Percentiles rank a stretch among this genome's conserved stretches.
Evolutionary conservation across 306 rosid genomes (phyloP).

Genomic region (Pyrus betulifolia): DNA sequence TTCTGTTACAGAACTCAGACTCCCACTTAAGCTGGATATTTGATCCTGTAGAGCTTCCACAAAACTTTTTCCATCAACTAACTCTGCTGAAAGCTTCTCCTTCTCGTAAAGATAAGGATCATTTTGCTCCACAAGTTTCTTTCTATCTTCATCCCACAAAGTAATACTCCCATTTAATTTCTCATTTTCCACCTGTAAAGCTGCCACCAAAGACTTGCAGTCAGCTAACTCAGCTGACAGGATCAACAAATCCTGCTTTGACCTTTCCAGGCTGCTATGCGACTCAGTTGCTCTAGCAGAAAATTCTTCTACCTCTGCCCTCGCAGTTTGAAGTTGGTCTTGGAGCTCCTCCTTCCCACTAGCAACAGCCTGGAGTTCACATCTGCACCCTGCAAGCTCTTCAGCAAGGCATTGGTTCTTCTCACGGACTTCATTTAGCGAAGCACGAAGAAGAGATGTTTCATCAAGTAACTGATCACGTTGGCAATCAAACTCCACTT

Average conservation of each 20-base stretch:
- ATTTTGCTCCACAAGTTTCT: slow-evolving; percentile 44
- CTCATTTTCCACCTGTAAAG: slow-evolving; percentile 57
- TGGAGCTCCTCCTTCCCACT: slow-evolving; percentile 48
- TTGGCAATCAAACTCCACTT: slow-evolving; percentile 46
- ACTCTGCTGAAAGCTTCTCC: slow-evolving; percentile 51
- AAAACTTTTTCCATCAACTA: slow-evolving; percentile 34
- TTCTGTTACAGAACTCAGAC: slow-evolving; percentile 44
- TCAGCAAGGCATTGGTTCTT: slow-evolving; percentile 55
- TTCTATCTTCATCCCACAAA: slow-evolving; percentile 40
- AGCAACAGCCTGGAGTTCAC: slow-evolving; percentile 46
- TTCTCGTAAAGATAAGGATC: slow-evolving; percentile 41
- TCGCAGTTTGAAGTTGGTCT: slow-evolving; percentile 35
- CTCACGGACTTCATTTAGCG: slow-evolving; percentile 37
- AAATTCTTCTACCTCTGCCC: slow-evolving; percentile 48
- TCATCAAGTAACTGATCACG: slow-evolving; percentile 37
- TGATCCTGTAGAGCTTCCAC: slow-evolving; percentile 47
- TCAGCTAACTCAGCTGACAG: slow-evolving; percentile 56
- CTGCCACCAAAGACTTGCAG: slow-evolving; percentile 50
- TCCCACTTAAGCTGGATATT: slow-evolving; percentile 43
- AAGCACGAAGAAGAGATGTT: slow-evolving; percentile 41
- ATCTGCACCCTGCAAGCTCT: slow-evolving; percentile 56
- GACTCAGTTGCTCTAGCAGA: slow-evolving; percentile 49
- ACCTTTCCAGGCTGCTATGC: slow-evolving; percentile 47
- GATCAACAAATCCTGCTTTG: slow-evolving; percentile 43
- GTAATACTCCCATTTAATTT: slow-evolving; percentile 39